Conservation (phyloP, 2,329 filamentous ascomycete genomes). For the Colletotrichum truncatum region DNA sequence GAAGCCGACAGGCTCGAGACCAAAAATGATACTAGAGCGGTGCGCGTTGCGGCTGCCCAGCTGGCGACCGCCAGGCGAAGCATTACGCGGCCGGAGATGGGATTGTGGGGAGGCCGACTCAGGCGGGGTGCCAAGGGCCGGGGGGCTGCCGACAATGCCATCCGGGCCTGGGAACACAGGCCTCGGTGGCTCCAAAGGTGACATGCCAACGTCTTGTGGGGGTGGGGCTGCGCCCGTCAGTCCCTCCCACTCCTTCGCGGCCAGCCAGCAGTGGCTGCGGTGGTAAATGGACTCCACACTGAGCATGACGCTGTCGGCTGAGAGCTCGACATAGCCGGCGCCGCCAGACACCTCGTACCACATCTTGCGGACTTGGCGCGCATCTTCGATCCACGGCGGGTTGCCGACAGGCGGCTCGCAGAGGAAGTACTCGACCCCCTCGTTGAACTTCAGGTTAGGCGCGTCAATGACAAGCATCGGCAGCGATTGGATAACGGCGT, state of each 20-base stretch:
- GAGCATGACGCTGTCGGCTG: slow-evolving; percentile 67
- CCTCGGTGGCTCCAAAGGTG: slow-evolving; percentile 48
- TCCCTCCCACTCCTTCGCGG: slow-evolving; percentile 60
- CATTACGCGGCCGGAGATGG: slow-evolving; percentile 47
- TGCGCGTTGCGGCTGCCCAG: slow-evolving; percentile 41
- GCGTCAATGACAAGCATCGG: slow-evolving; percentile 83
- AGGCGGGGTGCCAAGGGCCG: slow-evolving; percentile 36
- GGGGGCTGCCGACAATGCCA: slow-evolving; percentile 34
- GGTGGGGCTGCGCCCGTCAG: slow-evolving; percentile 39
- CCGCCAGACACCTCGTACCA: slow-evolving; percentile 81
- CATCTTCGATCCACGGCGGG: slow-evolving; percentile 77
- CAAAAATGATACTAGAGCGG: slow-evolving; percentile 54
- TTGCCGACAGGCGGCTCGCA: slow-evolving; percentile 79
- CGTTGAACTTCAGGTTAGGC: slow-evolving; percentile 72
- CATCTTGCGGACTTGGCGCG: slow-evolving; percentile 69
- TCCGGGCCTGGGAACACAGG: slow-evolving; percentile 44
- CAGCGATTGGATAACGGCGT: slow-evolving; percentile 79
- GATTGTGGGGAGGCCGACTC: slow-evolving; percentile 40
- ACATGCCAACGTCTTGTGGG: slow-evolving; percentile 44
- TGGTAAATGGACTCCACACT: slow-evolving; percentile 69
- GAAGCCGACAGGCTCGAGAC: slow-evolving; percentile 49
- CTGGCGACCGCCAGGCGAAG: slow-evolving; percentile 44
- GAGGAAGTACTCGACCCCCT: slow-evolving; percentile 84
- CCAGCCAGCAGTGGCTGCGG: slow-evolving; percentile 65
- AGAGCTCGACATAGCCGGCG: slow-evolving; percentile 63